Base-by-base conservation (phyloP, 2,329 filamentous ascomycete genomes). In the Colletotrichum sublineola region DNA sequence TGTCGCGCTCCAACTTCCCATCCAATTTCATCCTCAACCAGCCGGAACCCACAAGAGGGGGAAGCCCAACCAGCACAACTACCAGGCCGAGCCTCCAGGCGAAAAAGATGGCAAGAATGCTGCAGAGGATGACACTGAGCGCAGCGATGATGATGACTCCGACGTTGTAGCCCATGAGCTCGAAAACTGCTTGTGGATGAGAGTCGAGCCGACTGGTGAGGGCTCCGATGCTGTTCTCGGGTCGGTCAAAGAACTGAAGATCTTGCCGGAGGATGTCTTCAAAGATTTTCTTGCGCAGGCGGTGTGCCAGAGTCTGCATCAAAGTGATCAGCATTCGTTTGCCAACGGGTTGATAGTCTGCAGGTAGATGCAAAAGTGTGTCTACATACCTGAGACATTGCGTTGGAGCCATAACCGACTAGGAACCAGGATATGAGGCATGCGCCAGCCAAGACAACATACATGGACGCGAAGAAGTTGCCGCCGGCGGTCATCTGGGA, bases 11-110 rank as follows among this genome's bases (percentile, higher is more conserved):
- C 42, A 86, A 76, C 18, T 78, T 78, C 18, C 78, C 76, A 48
- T 86, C 81, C n/a, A 87, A 76, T n/a, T 83, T 79, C 20, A 88
- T 82, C 6, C 84, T 80, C 11, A 81, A 58, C 68, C 81, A 85
- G 0, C 86, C 86, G 3, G 80, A 77, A 0, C 77, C 57, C 1
- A 86, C 52, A 12, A 88, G 74, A 0, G 82, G 79, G 1, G 85
- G 81, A 12, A 87, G 73, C 2, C 81, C 83, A 14, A 79, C 84
- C 53, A 84, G 82, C 0, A 84, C 77, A 38, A 81, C 78, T 0
- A 86, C 84, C 2, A 87, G 77, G 0, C 81, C 82, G 1, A 88
- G 77, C 46, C 83, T 86, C 84, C 84, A 88, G 80, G 81, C 64
- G 81, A 79, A 52, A 0, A 77, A 80, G 2, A 88, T 74, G 0